Base-by-base conservation (phyloP, 345 rosid species). In the Salix dunnii region DNA sequence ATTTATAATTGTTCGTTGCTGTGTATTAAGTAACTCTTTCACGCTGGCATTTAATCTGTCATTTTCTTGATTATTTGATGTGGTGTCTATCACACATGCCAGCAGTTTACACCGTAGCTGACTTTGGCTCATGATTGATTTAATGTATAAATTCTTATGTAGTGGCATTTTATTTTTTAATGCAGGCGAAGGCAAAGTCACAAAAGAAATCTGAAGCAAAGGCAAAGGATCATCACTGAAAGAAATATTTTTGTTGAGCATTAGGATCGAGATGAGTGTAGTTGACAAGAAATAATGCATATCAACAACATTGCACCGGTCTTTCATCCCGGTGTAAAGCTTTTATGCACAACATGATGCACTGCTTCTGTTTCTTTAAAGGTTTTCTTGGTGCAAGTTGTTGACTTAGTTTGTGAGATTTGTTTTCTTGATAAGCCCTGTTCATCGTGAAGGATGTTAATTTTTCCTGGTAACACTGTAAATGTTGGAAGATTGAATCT, bases 191-290 rank as follows among this genome's bases (percentile, higher is more conserved):
- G 83, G 91, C 79, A 43, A 84, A 84, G 68, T 79, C 83, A 27
- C 83, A 84, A 2, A 74, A 77, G 83, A 84, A 81, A 81, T 85
- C 81, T 23, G 83, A 78, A 79, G 83, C 83, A 38, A 85, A 85
- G 84, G 90, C 79, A 42, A 84, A 84, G 79, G 90, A 88, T 68
- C 88, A 84, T 72, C 88, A 88, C 74, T 89, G 77, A 85, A 53
- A 73, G 67, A 71, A 70, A 63, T 25, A 70, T 16, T 51, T 82
- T 63, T 60, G 51, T 80, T 78, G 58, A 36, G 18, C 71, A 75
- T 55, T 61, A 33, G 73, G 62, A 51, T 72, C 65, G 20, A 70
- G 60, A 46, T 76, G 73, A 76, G 74, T 75, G 74, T 60, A 74
- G 77, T 65, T 78, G 71, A 61, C 80, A 65, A 78, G 77, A 70